Conservation (phyloP, 2,329 filamentous ascomycete species). For the Nannizzia gypsea region DNA sequence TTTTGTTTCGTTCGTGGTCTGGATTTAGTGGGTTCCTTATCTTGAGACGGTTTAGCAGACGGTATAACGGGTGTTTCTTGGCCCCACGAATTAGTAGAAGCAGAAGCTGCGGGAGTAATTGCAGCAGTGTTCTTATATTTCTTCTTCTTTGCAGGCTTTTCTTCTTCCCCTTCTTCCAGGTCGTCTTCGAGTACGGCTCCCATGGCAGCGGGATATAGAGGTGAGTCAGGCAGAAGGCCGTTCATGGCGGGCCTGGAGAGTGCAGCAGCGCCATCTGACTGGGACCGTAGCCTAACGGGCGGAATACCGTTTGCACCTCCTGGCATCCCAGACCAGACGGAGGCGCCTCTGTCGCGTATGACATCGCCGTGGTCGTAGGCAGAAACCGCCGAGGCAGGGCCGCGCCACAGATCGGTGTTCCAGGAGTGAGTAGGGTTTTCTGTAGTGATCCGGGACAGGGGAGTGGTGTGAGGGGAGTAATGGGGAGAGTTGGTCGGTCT, state of each 20-base stretch:
- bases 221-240: slow-evolving; percentile 13
- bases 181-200: slow-evolving; percentile 13
- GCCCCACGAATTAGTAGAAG: no score
- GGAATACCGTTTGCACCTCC: slow-evolving; percentile 12
- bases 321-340: background rate
- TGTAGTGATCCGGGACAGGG: background rate
- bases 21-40: background rate
- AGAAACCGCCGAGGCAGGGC: background rate
- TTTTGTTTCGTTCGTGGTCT: slow-evolving; percentile 3
- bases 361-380: background rate
- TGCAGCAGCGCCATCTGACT: slow-evolving; percentile 32
- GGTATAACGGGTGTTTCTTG: background rate
- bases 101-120: no score
- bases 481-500: slow-evolving; percentile 27
- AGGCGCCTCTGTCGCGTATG: background rate
- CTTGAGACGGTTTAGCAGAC: background rate
- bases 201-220: slow-evolving; percentile 3
- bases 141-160: slow-evolving; percentile 1
- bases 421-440: background rate
- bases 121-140: no score
- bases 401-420: background rate
- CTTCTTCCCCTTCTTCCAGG: slow-evolving; percentile 12
- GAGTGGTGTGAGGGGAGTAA: background rate
- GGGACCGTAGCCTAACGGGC: slow-evolving; percentile 29
- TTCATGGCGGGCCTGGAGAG: slow-evolving; percentile 28